Base-by-base conservation (phyloP, 2,329 filamentous ascomycete species). In the Fusarium incarnatum region DNA sequence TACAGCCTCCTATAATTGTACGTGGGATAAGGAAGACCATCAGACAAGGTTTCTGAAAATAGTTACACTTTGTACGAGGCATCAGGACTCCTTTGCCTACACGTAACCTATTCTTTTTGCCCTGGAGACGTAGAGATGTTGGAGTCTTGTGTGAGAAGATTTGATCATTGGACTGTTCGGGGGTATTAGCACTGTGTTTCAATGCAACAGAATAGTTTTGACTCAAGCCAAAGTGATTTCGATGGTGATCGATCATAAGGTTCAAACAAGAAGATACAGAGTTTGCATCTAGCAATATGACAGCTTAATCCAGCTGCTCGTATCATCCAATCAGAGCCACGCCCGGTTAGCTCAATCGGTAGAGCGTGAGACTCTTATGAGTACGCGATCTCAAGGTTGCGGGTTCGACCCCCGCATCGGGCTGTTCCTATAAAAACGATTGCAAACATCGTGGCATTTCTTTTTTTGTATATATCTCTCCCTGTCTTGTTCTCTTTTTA, bases 301-400 rank as follows among this genome's bases (percentile, higher is more conserved):
- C 0, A 3, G 3, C 34, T 37, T n/a, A 4, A 37, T 7, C 18
- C 9, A 37, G 18, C 6, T 4, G 34, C 18, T n/a, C 3, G 18
- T 37, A 37, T 37, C 10, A 37, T 37, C 66, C 62, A 68, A 70
- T 62, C 54, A 68, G 64, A 67, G 57, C 30, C 79, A 79, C 78
- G 77, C 78, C 77, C 79, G 74, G 68, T 75, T 76, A 75, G 73
- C 72, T 77, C 74, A 75, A 77, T 77, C 74, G 75, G 73, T 89
- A 89, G 87, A 90, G 87, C 87, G 87, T 89, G 84, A 88, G 88
- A 89, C 88, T 89, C 88, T 86, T 85, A 86, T 8, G 70, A 76
- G 74, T 74, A 67, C 75, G 61, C 73, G 58, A 85, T 84, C 84
- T 85, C 81, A 84, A 85, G 83, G 83, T 82, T 85, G 83, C 82